phyloP scores from a whole-genome alignment of 176 grass and related monocot genomes.

The Eragrostis nindensis region DNA sequence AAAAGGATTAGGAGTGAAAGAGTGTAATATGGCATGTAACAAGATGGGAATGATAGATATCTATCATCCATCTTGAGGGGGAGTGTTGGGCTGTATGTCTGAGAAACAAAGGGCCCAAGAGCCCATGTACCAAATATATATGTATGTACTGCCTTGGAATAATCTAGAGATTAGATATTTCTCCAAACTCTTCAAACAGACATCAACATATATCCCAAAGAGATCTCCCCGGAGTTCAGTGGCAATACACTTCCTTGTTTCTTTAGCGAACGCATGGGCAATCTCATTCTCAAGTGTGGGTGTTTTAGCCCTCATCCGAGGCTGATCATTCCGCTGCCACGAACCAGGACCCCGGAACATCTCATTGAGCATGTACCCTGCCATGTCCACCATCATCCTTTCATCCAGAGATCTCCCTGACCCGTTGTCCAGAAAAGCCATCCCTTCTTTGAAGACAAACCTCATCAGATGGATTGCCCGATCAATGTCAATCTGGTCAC shows the following conservation, averaged over 20 bases:
- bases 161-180: too few relatives aligned
- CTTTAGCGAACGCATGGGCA: conserved; percentile 15
- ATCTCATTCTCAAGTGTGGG: conserved; percentile 32
- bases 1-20: too few relatives aligned
- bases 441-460: conserved; percentile 34
- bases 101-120: too few relatives aligned
- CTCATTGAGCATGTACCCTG: conserved; percentile 12
- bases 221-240: conserved; percentile 35
- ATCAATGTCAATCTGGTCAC: conserved; percentile 14
- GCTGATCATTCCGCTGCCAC: neutral
- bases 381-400: conserved; percentile 35
- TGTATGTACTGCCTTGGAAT: too few relatives aligned
- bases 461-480: conserved; percentile 29
- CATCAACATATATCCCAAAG: conserved; percentile 36
- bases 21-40: too few relatives aligned
- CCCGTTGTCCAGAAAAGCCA: conserved; percentile 48
- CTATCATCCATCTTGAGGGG: too few relatives aligned
- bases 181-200: too few relatives aligned
- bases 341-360: neutral
- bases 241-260: conserved; percentile 38
- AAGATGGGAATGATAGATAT: too few relatives aligned
- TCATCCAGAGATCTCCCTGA: conserved; percentile 27
- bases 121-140: too few relatives aligned
- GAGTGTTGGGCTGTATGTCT: too few relatives aligned
- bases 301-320: neutral